A percentile compares a stretch with the other conserved stretches of the same genome.
These are phyloP conservation scores for Brassica balearica DNA, from an alignment of 441 rosid genomes.

Conservation along the genomic window DNA sequence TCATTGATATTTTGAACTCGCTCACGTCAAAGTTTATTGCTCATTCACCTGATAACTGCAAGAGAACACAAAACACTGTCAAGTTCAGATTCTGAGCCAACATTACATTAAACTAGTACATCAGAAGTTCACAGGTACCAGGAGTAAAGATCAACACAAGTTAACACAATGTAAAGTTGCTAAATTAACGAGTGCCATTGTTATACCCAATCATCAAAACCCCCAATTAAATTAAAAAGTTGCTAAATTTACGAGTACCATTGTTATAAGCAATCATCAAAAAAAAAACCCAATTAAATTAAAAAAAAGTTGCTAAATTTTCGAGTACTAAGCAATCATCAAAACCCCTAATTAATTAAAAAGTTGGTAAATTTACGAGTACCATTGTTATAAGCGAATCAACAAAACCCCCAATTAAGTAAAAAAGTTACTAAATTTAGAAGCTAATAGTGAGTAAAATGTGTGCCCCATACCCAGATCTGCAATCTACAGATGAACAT, in stretches of 20 bases:
- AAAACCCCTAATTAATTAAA: neutral
- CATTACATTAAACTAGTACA: neutral
- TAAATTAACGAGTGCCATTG: neutral
- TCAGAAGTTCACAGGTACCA: constrained; percentile 26
- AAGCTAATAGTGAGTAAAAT: constrained; percentile 9
- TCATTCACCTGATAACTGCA: constrained; percentile 27
- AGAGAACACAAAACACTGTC: constrained; percentile 24
- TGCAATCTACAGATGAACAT: constrained; percentile 25
- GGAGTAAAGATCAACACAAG: constrained; percentile 30
- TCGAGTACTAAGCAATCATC: too few relatives aligned
- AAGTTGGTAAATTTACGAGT: neutral
- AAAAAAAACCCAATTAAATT: constrained; percentile 6
- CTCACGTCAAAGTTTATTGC: constrained; percentile 26
- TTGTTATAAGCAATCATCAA: neutral
- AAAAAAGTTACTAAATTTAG: constrained; percentile 30
- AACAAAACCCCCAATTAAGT: constrained; percentile 13
- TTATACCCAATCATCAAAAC: too few relatives aligned
- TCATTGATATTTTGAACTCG: constrained; percentile 4
- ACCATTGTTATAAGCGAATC: neutral
- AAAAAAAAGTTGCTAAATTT: constrained; percentile 32
- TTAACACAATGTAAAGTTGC: constrained; percentile 5
- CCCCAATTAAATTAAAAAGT: neutral
- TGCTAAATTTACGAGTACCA: neutral
- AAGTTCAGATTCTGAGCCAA: constrained; percentile 10
- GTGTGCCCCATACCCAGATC: constrained; percentile 35